These are phyloP conservation scores for Gamsiella multidivaricata DNA, from an alignment of 192 early-diverging fungal species.

Conservation along the genomic window DNA sequence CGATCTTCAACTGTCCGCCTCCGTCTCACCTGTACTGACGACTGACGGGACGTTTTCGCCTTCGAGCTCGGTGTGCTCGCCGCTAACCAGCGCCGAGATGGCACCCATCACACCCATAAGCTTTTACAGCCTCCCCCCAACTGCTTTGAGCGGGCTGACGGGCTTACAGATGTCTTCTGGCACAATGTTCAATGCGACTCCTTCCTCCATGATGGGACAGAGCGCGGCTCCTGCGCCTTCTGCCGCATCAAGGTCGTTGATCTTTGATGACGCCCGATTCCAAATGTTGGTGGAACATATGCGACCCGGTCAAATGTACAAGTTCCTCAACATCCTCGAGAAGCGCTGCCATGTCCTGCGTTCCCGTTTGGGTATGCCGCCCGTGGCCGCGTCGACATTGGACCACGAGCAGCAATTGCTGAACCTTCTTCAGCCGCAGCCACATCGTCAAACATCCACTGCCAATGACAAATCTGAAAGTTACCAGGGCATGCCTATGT, in stretches of 20 bases:
- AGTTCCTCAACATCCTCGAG: conserved; percentile 65
- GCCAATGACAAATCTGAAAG: background rate
- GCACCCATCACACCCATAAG: conserved; percentile 1
- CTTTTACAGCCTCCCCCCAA: conserved; percentile 17
- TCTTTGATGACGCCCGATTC: conserved; percentile 59
- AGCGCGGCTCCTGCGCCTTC: background rate
- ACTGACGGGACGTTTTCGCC: conserved; percentile 12
- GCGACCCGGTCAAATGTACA: conserved; percentile 63
- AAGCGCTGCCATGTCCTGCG: conserved; percentile 64
- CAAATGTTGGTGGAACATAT: conserved; percentile 57
- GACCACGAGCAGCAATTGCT: conserved; percentile 40
- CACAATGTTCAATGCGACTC: background rate
- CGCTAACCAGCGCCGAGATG: conserved; percentile 1
- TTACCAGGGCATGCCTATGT: background rate
- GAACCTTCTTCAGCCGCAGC: conserved; percentile 29
- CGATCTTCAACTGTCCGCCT: conserved; percentile 5
- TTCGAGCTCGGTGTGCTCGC: conserved; percentile 26
- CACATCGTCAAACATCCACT: background rate
- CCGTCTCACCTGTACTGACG: conserved; percentile 22
- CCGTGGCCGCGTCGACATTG: conserved; percentile 25
- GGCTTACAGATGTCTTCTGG: background rate
- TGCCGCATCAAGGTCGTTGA: conserved; percentile 21
- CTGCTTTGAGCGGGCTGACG: background rate
- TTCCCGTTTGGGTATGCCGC: conserved; percentile 43
- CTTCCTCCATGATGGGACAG: conserved; percentile 14